Evolutionary conservation across 345 rosid species (phyloP), one percentile per base, ranked within the genome.

Genomic region (Rubroshorea leprosula): DNA sequence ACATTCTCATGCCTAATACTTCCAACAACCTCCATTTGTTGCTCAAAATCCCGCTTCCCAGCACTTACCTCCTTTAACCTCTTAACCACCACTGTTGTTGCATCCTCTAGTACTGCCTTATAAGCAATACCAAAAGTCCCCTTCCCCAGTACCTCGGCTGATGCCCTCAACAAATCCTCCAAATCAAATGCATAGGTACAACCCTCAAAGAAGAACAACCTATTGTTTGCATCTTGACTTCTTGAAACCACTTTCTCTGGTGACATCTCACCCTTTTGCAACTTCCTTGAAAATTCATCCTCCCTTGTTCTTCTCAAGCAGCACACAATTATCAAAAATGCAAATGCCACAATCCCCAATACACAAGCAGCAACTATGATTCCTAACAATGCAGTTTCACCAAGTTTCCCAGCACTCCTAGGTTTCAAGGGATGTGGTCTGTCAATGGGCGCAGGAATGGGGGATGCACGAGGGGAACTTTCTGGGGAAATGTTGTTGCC

Each of bases 101-200:
- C 82, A 58, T 85, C 92, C 75, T 85, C 92, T 25, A 85, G 55
- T 46, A 76, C 72, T 5, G 97, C 99, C 74, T 82, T 93, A 46
- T 93, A 93, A 29, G 99, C 80, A 41, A 80, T 85, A 16, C 99
- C 97, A 49, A 89, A 89, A 11, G 99, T 85, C 43, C 99, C 99
- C 52, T 93, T 93, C 19, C 97, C 99, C 60, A 93, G 71, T n/a
- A 93, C 96, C 69, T 93, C 99, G 15, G 97, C 97, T 13, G 97
- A 93, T 55, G 99, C 99, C 67, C 97, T 85, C 77, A 93, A 71
- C 6, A 93, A 73, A 82, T 93, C 99, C 73, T 93, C 99, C 72
- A 93, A 79, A 80, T 93, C 96, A 47, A 93, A 89, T 20, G 96
- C 77, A 66, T 89, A 89, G 31, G 68, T 83, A 23, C 95, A 85